Base-by-base conservation (phyloP, 768 basidiomycete genomes). In the Amanita phalloides region DNA sequence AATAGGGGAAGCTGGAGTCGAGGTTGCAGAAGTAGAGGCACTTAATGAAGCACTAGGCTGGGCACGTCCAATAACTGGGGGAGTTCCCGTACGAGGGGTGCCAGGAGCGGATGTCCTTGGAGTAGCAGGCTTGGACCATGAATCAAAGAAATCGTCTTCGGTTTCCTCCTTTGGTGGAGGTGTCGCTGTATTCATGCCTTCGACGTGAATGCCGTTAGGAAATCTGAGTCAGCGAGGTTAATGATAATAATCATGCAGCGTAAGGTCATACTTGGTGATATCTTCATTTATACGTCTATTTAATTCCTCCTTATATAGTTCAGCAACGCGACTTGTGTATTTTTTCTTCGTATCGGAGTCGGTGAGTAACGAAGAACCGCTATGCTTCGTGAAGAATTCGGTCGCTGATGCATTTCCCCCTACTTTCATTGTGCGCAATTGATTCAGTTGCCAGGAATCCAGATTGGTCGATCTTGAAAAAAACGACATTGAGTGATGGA, bases 81-180 rank as follows among this genome's bases (percentile, higher is more conserved):
- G 79, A 1, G 76, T 69, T 1, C 74, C 59, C 20, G 72, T 65
- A 33, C 77, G 68, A 3, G 77, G 70, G 3, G 81, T 70, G n/a
- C 77, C 66, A 9, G 82, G 67, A 3, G 74, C 61, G 11, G 78
- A 74, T 1, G 77, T 56, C 62, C 77, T 81, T 4, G 78, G 76
- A 6, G 78, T 76, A 32, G 74, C 68, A 1, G 90, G 85, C 64
- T 95, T 95, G 56, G 94, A 92, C 94, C 95, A 98, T 25, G 90
- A 87, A 44, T 90, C 83, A 70, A 97, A 99, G 68, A 99, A 99
- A 64, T 97, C 94, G 7, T 96, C 94, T 48, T 91, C 91, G 0
- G 70, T 68, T 41, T 75, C 72, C 54, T 64, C 63, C 50, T 68
- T 71, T 28, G 60, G 66, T n/a, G 75, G 63, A 7, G 72, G 55